Evolutionary conservation across 2,329 filamentous ascomycete species (phyloP), one percentile per base, ranked within the genome.

Genomic region (Aspergillus candidus): DNA sequence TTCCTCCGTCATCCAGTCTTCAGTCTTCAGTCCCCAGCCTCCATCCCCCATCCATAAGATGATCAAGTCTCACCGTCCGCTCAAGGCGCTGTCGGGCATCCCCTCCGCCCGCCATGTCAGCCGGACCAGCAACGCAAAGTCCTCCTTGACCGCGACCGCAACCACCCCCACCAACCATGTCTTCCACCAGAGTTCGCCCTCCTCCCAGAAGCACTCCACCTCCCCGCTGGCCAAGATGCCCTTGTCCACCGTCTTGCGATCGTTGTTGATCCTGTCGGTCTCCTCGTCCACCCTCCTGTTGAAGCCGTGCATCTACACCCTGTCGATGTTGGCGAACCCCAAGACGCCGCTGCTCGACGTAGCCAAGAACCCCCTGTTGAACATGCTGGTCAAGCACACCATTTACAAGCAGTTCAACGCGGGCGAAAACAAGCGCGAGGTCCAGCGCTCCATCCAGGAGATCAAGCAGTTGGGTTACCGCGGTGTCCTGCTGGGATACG

Each of bases 261-360:
- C 65, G 12, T 43, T 67, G 35, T 46, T 67, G 35, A 60, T 68
- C 3, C 54, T 68, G 6, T 66, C 65, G 11, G 54, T 66, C 27
- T 68, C 65, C 1, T 68, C 65, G 4, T 66, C 65, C 1, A 32
- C 60, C 5, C 43, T 83, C 4, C 77, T 95, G 1, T 77, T 94
- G 6, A 72, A 75, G 11, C 83, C 86, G 2, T 91, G 84, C 33
- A 77, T 94, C 42, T 76, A 75, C 46, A 70, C 86, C 39, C 85
- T 94, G 64, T 78, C 75, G 6, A 65, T 76, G 17, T 76, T 74
- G 40, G 68, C 70, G 1, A 65, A 71, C 40, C 73, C 72, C 5
- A 68, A 67, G 43, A 69, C 64, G 1, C 44, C 61, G 2, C 41
- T 76, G 2, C 58, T 75, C 29, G 72, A 75, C 49, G 72, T 75